Conservation (phyloP, 2,329 filamentous ascomycete species). For the Trichoderma koningii region DNA sequence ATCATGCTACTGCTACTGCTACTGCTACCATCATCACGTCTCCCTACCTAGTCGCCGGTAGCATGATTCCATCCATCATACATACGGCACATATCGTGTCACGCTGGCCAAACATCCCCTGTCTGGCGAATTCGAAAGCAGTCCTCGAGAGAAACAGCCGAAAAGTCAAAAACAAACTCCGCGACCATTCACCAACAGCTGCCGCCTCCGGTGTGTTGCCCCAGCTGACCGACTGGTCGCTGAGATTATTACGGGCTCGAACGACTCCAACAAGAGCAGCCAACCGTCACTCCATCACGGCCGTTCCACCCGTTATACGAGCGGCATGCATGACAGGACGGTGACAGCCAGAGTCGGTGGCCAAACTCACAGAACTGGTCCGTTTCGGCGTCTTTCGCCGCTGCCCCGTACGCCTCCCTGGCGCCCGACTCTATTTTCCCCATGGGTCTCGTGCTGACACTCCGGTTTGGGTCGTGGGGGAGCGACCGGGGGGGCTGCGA, state of each 20-base stretch:
- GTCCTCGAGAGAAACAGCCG: not conserved
- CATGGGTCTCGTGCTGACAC: conserved; percentile 21
- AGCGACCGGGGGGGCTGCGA: conserved; percentile 16
- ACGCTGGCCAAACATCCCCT: not conserved
- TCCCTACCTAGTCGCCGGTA: no score
- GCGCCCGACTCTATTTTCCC: conserved; percentile 23
- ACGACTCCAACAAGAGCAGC: no score
- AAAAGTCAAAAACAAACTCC: not conserved
- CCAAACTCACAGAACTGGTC: no score
- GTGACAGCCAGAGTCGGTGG: no score
- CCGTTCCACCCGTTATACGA: no score
- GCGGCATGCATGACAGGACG: not conserved
- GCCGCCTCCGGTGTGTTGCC: no score
- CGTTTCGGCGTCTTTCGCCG: not conserved
- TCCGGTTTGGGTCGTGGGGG: conserved; percentile 13
- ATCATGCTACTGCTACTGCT: conserved; percentile 8
- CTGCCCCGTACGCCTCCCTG: conserved; percentile 9
- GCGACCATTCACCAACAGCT: no score
- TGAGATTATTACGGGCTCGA: no score
- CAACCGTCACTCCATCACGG: no score
- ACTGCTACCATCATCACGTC: no score
- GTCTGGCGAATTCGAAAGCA: not conserved
- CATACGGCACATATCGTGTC: not conserved
- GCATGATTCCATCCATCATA: not conserved
- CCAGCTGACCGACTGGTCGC: no score